phyloP scores from a whole-genome alignment of 116 monocot species.

The Zostera marina region DNA sequence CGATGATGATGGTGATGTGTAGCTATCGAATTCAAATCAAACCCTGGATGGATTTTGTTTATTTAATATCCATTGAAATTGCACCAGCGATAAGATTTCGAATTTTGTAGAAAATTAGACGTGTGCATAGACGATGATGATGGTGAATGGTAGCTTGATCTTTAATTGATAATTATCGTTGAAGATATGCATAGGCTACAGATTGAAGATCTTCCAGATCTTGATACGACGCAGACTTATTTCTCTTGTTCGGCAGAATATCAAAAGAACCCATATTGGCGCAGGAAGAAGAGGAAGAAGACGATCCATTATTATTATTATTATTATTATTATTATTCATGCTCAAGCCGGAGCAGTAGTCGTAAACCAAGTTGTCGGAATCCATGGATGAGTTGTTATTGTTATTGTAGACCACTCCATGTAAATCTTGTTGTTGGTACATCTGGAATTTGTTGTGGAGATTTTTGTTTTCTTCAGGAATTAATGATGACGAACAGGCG shows the following conservation, averaged over 20 bases:
- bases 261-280: constrained; percentile 7
- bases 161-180: neutral
- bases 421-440: constrained; percentile 10
- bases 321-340: too few relatives aligned
- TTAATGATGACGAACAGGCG: constrained; percentile 9
- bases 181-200: constrained; percentile 16
- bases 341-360: neutral
- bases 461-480: constrained; percentile 11
- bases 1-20: too few relatives aligned
- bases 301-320: too few relatives aligned
- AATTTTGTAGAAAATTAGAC: neutral
- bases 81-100: neutral
- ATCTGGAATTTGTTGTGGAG: neutral
- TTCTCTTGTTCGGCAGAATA: neutral
- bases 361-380: constrained; percentile 10
- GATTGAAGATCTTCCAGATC: constrained; percentile 30
- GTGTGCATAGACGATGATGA: neutral
- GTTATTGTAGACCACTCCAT: neutral
- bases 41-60: too few relatives aligned
- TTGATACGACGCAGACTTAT: constrained; percentile 6
- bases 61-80: too few relatives aligned
- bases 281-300: neutral
- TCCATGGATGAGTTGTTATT: constrained; percentile 1
- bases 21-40: too few relatives aligned
- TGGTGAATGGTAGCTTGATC: too few relatives aligned